Base-by-base conservation (phyloP, 1,284 basidiomycete genomes). In the Malassezia pachydermatis region DNA sequence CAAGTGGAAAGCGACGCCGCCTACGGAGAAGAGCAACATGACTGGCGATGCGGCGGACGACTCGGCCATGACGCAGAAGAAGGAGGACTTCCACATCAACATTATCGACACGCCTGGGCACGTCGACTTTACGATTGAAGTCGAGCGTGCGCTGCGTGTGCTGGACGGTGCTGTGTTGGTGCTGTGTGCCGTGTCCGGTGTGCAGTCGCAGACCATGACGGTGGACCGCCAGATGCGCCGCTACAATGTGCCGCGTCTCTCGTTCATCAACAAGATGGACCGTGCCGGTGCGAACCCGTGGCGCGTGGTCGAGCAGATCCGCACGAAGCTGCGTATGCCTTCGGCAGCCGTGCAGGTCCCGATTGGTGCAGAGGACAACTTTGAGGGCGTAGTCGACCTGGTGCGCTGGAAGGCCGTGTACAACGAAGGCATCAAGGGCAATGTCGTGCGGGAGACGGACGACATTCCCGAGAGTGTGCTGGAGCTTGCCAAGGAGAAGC, bases 191-290 rank as follows among this genome's bases (percentile, higher is more conserved):
- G 92, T 96, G 37, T 84, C 87, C 47, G 94, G 94, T 61, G 94
- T 99, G 17, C 88, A 89, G 76, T 84, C 86, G 75, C 94, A 99
- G 80, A 98, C 94, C 1, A 98, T 92, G 42, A 99, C 94, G 8
- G 94, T 99, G 42, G 94, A 98, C 75, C 78, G 94, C 58, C 94
- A 98, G 78, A 98, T 98, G 94, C 79, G 86, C 60, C 81, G 94
- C 34, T 98, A 98, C 60, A 58, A 72, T 83, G 88, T 99, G 53
- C 94, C 94, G 49, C 80, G 94, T 45, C 79, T 98, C 54, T 92
- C 88, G 1, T 99, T 98, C 72, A 84, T 99, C 72, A 99, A 98
- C 77, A 98, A 99, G 76, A 98, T 99, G 94, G 94, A 99, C 71
- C 80, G 89, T 60, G 88, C 90, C 51, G 94, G 94, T 46, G 86